Evolutionary conservation across 768 basidiomycete genomes (phyloP), one percentile per base, ranked within the genome.

Genomic region (Rubroboletus satanas): DNA sequence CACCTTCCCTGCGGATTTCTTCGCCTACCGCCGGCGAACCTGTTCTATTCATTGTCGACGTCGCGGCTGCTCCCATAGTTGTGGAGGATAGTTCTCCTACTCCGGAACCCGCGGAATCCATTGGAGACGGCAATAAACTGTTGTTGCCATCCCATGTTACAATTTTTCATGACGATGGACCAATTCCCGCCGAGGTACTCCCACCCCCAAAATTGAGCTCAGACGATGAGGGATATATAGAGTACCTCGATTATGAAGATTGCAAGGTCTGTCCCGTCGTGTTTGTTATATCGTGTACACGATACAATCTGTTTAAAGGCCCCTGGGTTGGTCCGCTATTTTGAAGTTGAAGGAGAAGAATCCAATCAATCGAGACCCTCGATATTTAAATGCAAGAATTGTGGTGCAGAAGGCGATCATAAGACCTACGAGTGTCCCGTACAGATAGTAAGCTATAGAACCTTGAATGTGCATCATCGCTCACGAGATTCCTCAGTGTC

Each of bases 171-270:
- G 62, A 57, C 17, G 42, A 63, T 42, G 73, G 53, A 32, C 64
- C 68, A 42, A 68, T 74, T 14, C 74, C 80, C 4, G 69, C 77
- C 29, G 74, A 80, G 54, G 77, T 85, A 18, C 66, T 83, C 17
- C 67, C 75, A 14, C 73, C 79, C 17, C 65, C 74, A 3, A 62
- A 72, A 52, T 29, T 73, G 38, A 66, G 79, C 36, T 74, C 75
- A 14, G 82, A 84, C 21, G 80, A 80, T 9, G 82, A 83, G 23
- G 81, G 81, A 62, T 88, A 82, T 62, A 90, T 93, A 54, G 83
- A 91, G 49, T 90, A 88, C 63, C 74, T 92, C 23, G 88, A 90
- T 60, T 87, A 84, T 59, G 87, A 87, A 37, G 82, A 83, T 61
- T 72, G 77, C 33, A 80, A 78, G 71, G 86, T 84, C 53, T 26